Evolutionary conservation across 1,139 yeast species (phyloP).

Genomic region (Petasospora fabianii): DNA sequence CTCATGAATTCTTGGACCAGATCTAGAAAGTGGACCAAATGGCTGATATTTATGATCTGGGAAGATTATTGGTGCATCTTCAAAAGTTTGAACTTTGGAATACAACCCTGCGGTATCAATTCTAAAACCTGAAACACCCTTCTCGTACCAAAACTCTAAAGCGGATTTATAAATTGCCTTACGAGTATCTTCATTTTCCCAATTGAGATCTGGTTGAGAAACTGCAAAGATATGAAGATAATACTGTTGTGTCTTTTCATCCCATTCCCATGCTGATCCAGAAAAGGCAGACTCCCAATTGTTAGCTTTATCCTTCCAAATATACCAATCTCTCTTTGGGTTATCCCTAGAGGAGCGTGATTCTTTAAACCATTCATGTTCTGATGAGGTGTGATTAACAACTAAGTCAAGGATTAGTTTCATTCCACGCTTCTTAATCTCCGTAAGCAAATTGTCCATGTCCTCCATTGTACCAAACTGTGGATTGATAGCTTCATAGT

Average conservation of each 20-base stretch:
- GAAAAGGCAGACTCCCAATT: constrained; percentile 53
- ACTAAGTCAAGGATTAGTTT: constrained; percentile 53
- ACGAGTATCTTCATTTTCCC: constrained; percentile 53
- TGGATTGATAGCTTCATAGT: constrained; percentile 49
- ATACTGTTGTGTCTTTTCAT: constrained; percentile 49
- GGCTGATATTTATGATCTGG: constrained; percentile 42
- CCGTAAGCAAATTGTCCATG: constrained; percentile 46
- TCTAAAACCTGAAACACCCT: constrained; percentile 58
- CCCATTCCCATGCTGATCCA: constrained; percentile 56
- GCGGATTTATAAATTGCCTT: constrained; percentile 49
- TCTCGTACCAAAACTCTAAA: constrained; percentile 50
- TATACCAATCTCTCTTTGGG: constrained; percentile 61
- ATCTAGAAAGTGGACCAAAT: constrained; percentile 32
- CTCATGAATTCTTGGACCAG: constrained; percentile 56
- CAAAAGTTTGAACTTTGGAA: constrained; percentile 45
- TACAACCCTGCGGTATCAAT: constrained; percentile 53
- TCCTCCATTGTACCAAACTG: constrained; percentile 52
- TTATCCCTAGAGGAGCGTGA: constrained; percentile 46
- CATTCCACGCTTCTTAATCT: constrained; percentile 47
- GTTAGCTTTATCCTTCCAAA: constrained; percentile 58
- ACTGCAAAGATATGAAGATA: constrained; percentile 50
- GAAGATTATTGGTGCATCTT: constrained; percentile 47
- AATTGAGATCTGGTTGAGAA: constrained; percentile 56
- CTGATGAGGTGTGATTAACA: constrained; percentile 53
- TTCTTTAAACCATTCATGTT: constrained; percentile 57